These are phyloP conservation scores for Glonium stellatum DNA, from an alignment of 495 filamentous ascomycete genomes.

Conservation along the genomic window DNA sequence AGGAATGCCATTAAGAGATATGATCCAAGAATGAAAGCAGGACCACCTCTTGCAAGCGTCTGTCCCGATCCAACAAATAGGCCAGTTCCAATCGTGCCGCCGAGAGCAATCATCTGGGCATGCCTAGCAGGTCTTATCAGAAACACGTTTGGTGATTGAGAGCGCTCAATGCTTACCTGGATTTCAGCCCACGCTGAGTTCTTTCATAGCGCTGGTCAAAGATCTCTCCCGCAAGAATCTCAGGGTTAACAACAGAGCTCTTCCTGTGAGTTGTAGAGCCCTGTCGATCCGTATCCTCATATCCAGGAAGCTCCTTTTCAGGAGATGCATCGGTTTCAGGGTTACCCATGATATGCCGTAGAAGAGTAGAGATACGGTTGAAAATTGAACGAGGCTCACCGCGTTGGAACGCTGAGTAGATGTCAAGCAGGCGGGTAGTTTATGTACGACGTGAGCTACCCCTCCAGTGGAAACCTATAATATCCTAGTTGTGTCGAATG, in stretches of 20 bases:
- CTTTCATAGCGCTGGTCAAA: constrained; percentile 22
- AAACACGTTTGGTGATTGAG: neutral
- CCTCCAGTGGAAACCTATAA: neutral
- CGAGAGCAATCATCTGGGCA: constrained; percentile 34
- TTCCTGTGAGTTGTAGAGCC: constrained; percentile 11
- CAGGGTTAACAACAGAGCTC: constrained; percentile 14
- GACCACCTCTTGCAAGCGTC: constrained; percentile 53
- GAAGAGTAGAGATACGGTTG: neutral
- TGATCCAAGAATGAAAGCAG: constrained; percentile 53
- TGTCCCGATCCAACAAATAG: constrained; percentile 57
- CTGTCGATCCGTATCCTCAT: neutral
- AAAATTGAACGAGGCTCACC: no score
- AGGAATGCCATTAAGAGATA: constrained; percentile 32
- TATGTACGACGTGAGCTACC: neutral
- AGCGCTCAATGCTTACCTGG: constrained; percentile 8
- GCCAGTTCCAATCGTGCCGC: constrained; percentile 43
- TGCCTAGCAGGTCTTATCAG: constrained; percentile 13
- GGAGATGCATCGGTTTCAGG: neutral
- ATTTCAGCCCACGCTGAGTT: constrained; percentile 29
- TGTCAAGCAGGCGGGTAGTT: no score
- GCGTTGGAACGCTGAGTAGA: no score
- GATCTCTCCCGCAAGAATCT: constrained; percentile 21
- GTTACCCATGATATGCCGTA: neutral
- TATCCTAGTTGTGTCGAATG: neutral
- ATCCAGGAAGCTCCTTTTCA: neutral